Base-by-base conservation (phyloP, 2,329 filamentous ascomycete species). In the Arthrinium phaeospermum region DNA sequence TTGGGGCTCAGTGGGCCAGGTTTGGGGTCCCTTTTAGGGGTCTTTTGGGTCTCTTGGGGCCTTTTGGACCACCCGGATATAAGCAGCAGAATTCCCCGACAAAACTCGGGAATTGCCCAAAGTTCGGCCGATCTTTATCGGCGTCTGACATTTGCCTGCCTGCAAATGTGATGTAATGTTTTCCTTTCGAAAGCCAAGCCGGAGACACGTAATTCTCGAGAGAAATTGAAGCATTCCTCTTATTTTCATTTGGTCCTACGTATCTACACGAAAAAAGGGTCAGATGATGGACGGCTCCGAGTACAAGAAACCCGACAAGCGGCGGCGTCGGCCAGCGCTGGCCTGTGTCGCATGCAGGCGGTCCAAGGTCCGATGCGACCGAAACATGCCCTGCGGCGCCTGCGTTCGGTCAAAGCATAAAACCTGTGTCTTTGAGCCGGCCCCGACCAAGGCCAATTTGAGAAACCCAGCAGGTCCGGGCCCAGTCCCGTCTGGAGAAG, bases 351-450 rank as follows among this genome's bases (percentile, higher is more conserved):
- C 89, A 57, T 92, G 91, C 76, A 84, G 90, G 61, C 85, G 81
- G 71, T 88, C 89, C 53, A 92, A 92, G 79, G 87, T 92, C 72
- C 85, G 86, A 67, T 92, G 90, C 77, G 87, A 92, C 76, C 87
- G 88, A 68, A 86, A 86, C 72, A 79, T 81, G 8, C 91, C 91
- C 0, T 92, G 90, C 76, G 85, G 83, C 73, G 89, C 90, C 72
- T 92, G 91, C 76, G 73, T 87, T n/a, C 86, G 87, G 74, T 88
- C 88, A 30, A 86, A 86, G 74, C 87, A 86, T 53, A 83, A 85
- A 7, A 83, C 83, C 27, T 92, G 91, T 76, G 83, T 87, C 1
- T 92, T 77, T 72, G 77, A 80, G 69, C 61, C 75, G 34, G 67
- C 4, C 14, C 67, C 47, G 45, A 34, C 45, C 57, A 41, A 64